Base-by-base conservation (phyloP, 2,329 filamentous ascomycete species). In the Neophaeococcomyces aloes region DNA sequence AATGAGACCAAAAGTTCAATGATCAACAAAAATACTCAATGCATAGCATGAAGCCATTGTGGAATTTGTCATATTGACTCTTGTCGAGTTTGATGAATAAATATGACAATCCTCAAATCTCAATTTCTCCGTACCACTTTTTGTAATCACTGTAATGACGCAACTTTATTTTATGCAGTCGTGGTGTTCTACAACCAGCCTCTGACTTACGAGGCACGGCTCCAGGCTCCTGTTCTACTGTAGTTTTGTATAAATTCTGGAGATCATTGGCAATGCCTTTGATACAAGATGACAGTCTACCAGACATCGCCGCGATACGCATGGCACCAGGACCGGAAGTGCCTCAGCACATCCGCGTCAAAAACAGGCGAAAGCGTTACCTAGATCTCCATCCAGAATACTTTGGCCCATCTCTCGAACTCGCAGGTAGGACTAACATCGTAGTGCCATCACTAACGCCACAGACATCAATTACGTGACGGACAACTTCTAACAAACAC, bases 341-440 rank as follows among this genome's bases (percentile, higher is more conserved):
- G 8, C 50, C 50, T 8, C 42, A 50, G 32, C 58, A 56, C 2
- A 73, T 86, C 38, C 67, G 70, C 27, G 65, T 76, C 19, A 86
- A 83, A 63, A 93, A 93, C 63, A 74, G 86, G 39, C 76, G 86
- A 11, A 81, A 83, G 52, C 78, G 81, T 55, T 93, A 86, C 58
- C 71, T 94, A 18, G 75, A 81, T 48, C 68, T 75, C 3, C 75
- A 89, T 57, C 79, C 81, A 2, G 73, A 76, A 42, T 94, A 93
- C 65, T 83, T 89, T 59, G 64, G 65, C 36, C 54, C 72, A 36
- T 70, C 71, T 43, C 74, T 81, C 47, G 78, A 81, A 62, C 70
- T 80, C 53, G 76, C 74, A 60, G 74, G 72, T 75, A 58, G 58
- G 62, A 61, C 56, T 56, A 56, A 55, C 57, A 56, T 60, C 41